Conservation (phyloP, 257 asterid species). For the Ophiorrhiza pumila region DNA sequence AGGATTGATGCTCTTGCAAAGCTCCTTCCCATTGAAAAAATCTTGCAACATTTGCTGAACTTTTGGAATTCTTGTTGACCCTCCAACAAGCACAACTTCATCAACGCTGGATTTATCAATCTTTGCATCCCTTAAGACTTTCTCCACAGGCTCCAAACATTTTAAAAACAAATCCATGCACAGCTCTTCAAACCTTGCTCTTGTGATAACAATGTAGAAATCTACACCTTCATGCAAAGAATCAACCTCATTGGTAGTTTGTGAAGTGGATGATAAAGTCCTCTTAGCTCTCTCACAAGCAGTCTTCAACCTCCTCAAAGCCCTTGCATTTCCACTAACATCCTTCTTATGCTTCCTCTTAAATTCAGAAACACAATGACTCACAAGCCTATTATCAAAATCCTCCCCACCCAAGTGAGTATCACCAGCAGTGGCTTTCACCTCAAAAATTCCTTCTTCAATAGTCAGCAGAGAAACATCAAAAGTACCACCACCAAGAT, state of each 20-base stretch:
- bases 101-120: conserved; percentile 42
- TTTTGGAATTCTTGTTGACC: conserved; percentile 57
- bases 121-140: conserved; percentile 49
- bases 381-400: conserved; percentile 57
- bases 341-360: conserved; percentile 50
- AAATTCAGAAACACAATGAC: conserved; percentile 53
- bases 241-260: conserved; percentile 53
- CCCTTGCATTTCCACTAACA: conserved; percentile 45
- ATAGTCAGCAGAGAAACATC: conserved; percentile 54
- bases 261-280: conserved; percentile 43
- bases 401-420: conserved; percentile 66
- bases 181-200: conserved; percentile 58
- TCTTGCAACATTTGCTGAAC: conserved; percentile 51
- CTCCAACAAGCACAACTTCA: conserved; percentile 57
- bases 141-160: conserved; percentile 68
- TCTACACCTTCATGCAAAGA: conserved; percentile 53
- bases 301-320: conserved; percentile 42
- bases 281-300: conserved; percentile 54
- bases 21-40: conserved; percentile 33
- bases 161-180: conserved; percentile 55
- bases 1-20: not conserved
- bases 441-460: conserved; percentile 61
- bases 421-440: conserved; percentile 58
- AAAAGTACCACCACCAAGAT: conserved; percentile 61
- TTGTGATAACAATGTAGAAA: conserved; percentile 44